Evolutionary conservation across 306 rosid genomes (phyloP).

Genomic region (Lathyrus oleraceus): DNA sequence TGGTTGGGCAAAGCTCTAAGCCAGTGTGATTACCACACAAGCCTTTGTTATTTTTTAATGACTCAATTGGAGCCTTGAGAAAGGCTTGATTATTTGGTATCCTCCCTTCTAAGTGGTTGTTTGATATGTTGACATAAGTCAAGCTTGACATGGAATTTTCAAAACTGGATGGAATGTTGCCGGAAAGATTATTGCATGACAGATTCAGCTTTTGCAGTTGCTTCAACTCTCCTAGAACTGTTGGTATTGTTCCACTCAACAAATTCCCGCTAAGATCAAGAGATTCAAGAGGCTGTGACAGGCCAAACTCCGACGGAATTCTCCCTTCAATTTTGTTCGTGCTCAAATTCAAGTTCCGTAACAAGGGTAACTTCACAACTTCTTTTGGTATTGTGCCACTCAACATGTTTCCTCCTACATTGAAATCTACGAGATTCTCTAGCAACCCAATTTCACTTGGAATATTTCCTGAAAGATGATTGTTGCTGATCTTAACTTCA

Average conservation of each 20-base stretch:
- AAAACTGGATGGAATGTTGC: constrained; percentile 43
- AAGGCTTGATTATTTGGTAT: constrained; percentile 34
- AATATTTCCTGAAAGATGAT: constrained; percentile 31
- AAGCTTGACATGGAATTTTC: constrained; percentile 37
- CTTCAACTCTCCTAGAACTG: constrained; percentile 33
- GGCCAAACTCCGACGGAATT: constrained; percentile 17
- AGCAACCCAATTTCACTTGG: constrained; percentile 25
- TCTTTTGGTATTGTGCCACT: constrained; percentile 29
- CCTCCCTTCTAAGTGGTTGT: constrained; percentile 34
- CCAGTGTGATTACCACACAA: constrained; percentile 37
- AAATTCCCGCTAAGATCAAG: constrained; percentile 51
- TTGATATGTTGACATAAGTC: constrained; percentile 40
- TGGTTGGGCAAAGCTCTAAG: constrained; percentile 16
- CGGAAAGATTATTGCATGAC: constrained; percentile 46
- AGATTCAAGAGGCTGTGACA: constrained; percentile 18
- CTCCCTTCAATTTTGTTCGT: constrained; percentile 14
- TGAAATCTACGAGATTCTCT: not conserved
- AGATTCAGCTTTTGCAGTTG: constrained; percentile 38
- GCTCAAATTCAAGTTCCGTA: constrained; percentile 32
- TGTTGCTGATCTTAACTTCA: constrained; percentile 14
- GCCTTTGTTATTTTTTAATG: constrained; percentile 28
- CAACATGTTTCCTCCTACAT: constrained; percentile 30
- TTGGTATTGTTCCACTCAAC: constrained; percentile 40
- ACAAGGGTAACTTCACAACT: constrained; percentile 4
- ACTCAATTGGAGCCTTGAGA: constrained; percentile 30